phyloP scores from a whole-genome alignment of 306 rosid species.

The Hippophae gyantsensis region DNA sequence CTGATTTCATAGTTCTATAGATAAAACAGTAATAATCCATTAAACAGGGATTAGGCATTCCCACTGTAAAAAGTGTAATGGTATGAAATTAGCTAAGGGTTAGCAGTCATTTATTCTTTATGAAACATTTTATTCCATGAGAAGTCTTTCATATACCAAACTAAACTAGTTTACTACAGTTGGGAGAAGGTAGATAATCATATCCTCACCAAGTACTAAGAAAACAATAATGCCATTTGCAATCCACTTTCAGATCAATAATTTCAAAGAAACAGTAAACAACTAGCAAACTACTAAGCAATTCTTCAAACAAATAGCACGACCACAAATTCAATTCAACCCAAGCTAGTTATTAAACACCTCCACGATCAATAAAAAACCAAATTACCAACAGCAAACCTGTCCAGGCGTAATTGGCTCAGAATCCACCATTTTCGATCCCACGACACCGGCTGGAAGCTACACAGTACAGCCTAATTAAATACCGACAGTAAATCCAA shows the following conservation, averaged over 20 bases:
- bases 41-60: too few relatives aligned
- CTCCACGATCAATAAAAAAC: background rate
- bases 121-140: too few relatives aligned
- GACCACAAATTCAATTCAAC: background rate
- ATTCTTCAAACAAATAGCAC: slow-evolving; percentile 12
- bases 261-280: slow-evolving; percentile 1
- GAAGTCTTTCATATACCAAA: too few relatives aligned
- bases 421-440: slow-evolving; percentile 57
- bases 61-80: too few relatives aligned
- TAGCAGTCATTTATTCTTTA: too few relatives aligned
- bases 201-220: too few relatives aligned
- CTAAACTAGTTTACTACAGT: too few relatives aligned
- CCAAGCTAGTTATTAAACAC: background rate
- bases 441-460: slow-evolving; percentile 33
- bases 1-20: too few relatives aligned
- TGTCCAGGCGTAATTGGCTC: slow-evolving; percentile 71
- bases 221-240: background rate
- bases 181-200: too few relatives aligned
- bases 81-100: too few relatives aligned
- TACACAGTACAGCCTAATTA: slow-evolving; percentile 9
- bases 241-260: slow-evolving; percentile 13
- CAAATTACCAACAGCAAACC: slow-evolving; percentile 30
- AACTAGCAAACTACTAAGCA: slow-evolving; percentile 12
- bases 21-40: too few relatives aligned
- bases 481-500: background rate